Percentiles rank a stretch among this genome's conserved stretches.
These are phyloP conservation scores for Penicillium samsonianum DNA, from an alignment of 495 filamentous ascomycete species.

Conservation along the genomic window DNA sequence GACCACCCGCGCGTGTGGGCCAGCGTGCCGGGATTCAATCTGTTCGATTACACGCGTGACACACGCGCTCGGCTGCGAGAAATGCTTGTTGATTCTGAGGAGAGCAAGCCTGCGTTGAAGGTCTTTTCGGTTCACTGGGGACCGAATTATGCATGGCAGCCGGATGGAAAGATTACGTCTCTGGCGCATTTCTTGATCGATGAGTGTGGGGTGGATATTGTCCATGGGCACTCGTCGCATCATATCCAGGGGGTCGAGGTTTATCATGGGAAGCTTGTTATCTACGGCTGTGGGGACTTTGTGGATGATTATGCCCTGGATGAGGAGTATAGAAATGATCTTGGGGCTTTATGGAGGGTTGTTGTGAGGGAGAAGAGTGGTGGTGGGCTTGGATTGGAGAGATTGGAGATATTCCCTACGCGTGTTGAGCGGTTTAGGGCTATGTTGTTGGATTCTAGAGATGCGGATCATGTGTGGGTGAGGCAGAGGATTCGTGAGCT, in stretches of 20 bases:
- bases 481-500: conserved; percentile 21
- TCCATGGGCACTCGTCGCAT: conserved; percentile 48
- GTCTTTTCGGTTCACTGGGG: conserved; percentile 49
- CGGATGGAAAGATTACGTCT: conserved; percentile 25
- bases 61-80: conserved; percentile 25
- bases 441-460: conserved; percentile 19
- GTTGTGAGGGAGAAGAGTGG: conserved; percentile 17
- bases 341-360: conserved; percentile 45
- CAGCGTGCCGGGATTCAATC: conserved; percentile 27
- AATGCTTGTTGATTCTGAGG: conserved; percentile 12
- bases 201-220: conserved; percentile 46
- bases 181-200: conserved; percentile 47
- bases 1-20: conserved; percentile 32
- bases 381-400: conserved; percentile 19
- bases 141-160: conserved; percentile 42
- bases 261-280: conserved; percentile 38
- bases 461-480: conserved; percentile 34
- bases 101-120: conserved; percentile 30
- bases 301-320: conserved; percentile 47
- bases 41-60: conserved; percentile 36
- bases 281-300: conserved; percentile 50
- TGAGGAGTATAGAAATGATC: conserved; percentile 40
- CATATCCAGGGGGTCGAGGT: conserved; percentile 47
- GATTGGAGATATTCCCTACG: conserved; percentile 37
- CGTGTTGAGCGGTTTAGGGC: conserved; percentile 31